phyloP scores from a whole-genome alignment of 2,329 filamentous ascomycete genomes.

The Dothistroma pini region DNA sequence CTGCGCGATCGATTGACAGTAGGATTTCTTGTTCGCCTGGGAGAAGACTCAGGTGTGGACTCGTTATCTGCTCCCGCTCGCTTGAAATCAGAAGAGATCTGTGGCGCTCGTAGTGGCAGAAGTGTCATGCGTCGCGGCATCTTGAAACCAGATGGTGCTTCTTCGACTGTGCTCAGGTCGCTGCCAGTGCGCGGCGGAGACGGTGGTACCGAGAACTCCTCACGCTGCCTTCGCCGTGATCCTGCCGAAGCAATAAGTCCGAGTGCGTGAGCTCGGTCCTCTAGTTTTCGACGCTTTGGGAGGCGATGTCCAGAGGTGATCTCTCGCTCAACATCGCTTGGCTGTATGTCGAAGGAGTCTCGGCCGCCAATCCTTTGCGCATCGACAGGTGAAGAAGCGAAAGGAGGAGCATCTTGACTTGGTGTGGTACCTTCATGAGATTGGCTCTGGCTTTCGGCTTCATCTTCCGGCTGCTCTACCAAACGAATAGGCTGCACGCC shows the following conservation, averaged over 20 bases:
- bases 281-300: constrained; percentile 10
- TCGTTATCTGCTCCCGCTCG: constrained; percentile 7
- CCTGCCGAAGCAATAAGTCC: background rate
- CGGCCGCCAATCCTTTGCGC: background rate
- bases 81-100: constrained; percentile 29
- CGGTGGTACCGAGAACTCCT: constrained; percentile 40
- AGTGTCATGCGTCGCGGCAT: constrained; percentile 25
- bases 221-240: constrained; percentile 6
- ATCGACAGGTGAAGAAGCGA: background rate
- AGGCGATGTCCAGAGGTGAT: background rate
- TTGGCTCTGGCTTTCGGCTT: constrained; percentile 20
- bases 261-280: background rate
- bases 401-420: background rate
- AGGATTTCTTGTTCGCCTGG: background rate
- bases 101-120: constrained; percentile 27
- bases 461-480: constrained; percentile 17
- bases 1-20: background rate
- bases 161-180: constrained; percentile 8
- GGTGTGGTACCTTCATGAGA: background rate
- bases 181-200: constrained; percentile 38
- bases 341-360: background rate
- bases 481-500: constrained; percentile 44
- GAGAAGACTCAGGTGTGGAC: constrained; percentile 12
- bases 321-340: background rate
- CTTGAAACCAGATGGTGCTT: constrained; percentile 20